Percentiles rank a stretch among this genome's conserved stretches.
phyloP scores from a whole-genome alignment of 306 rosid species.

The Erythrophleum fordii region DNA sequence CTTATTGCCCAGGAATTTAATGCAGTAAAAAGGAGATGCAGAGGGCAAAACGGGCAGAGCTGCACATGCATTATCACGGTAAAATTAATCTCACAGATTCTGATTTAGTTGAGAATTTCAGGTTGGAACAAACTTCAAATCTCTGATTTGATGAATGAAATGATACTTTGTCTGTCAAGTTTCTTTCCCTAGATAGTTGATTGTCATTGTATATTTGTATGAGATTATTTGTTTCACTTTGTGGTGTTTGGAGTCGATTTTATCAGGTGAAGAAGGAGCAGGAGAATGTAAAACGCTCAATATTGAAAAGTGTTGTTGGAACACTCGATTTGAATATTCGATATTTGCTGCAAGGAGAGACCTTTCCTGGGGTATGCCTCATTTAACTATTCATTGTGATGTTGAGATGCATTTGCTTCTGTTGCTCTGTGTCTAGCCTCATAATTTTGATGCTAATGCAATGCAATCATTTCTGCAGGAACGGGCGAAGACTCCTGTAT shows the following conservation, averaged over 20 bases:
- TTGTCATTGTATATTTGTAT: conserved; percentile 26
- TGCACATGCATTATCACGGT: conserved; percentile 82
- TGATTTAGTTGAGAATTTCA: conserved; percentile 23
- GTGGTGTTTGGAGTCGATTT: conserved; percentile 50
- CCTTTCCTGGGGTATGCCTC: conserved; percentile 81
- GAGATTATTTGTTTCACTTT: conserved; percentile 31
- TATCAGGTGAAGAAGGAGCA: conserved; percentile 82
- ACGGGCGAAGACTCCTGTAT: conserved; percentile 62
- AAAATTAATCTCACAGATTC: conserved; percentile 31
- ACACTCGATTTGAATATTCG: conserved; percentile 84
- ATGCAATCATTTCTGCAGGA: conserved; percentile 56
- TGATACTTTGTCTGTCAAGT: not conserved
- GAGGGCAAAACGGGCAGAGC: conserved; percentile 51
- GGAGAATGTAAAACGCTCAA: conserved; percentile 59
- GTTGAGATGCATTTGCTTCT: too few species aligned
- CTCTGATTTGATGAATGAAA: conserved; percentile 8
- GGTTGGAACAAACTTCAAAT: conserved; percentile 27
- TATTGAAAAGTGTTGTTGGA: conserved; percentile 81
- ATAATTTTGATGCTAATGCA: conserved; percentile 25
- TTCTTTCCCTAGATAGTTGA: conserved; percentile 8
- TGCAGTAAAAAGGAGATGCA: conserved; percentile 56
- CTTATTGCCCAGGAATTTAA: conserved; percentile 58
- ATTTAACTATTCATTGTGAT: conserved; percentile 22
- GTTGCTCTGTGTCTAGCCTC: not conserved
- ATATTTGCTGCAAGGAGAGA: conserved; percentile 81